phyloP scores from a whole-genome alignment of 495 filamentous ascomycete genomes.

The Penicillium malachiteum region DNA sequence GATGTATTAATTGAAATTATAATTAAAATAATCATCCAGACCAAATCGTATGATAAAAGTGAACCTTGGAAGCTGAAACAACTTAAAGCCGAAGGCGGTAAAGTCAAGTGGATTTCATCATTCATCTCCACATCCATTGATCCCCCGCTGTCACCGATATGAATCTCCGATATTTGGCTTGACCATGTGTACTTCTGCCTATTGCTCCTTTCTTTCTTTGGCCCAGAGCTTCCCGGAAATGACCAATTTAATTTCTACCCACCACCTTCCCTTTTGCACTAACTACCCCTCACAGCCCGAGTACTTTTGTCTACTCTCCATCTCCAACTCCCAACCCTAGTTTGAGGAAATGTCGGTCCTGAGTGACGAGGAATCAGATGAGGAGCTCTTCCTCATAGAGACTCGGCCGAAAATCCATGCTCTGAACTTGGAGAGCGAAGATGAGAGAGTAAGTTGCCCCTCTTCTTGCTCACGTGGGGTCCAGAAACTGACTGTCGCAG shows the following conservation, averaged over 20 bases:
- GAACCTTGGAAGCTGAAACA: background rate
- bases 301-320: constrained; percentile 2
- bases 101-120: background rate
- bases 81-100: background rate
- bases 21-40: no score
- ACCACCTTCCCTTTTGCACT: background rate
- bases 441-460: constrained; percentile 30
- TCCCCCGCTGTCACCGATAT: constrained; percentile 8
- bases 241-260: constrained; percentile 12
- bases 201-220: constrained; percentile 1
- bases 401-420: constrained; percentile 16
- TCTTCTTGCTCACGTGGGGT: constrained; percentile 15
- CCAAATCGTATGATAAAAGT: no score
- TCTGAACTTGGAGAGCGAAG: constrained; percentile 37
- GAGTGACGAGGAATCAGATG: constrained; percentile 7
- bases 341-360: constrained; percentile 22
- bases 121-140: background rate
- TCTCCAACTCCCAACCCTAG: constrained; percentile 7
- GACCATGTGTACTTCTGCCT: constrained; percentile 17
- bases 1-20: no score
- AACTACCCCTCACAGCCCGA: constrained; percentile 6
- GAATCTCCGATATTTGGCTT: constrained; percentile 9
- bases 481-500: constrained; percentile 18
- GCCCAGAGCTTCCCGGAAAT: constrained; percentile 16
- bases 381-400: background rate